phyloP scores from a whole-genome alignment of 495 filamentous ascomycete genomes.

The Lophiotrema nucula region DNA sequence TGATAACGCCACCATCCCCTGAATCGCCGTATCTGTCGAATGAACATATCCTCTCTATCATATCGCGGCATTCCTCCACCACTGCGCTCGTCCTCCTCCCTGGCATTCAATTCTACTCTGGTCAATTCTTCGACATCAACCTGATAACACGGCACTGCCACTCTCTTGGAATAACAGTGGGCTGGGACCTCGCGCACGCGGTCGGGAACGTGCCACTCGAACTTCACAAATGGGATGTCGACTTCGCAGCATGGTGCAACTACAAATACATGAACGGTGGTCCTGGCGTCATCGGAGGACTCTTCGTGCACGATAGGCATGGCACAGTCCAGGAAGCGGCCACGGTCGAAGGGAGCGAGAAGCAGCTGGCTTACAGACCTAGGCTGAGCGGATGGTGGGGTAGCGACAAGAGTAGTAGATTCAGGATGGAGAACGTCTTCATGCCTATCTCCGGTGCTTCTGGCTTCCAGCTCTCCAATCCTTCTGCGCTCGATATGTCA shows the following conservation, averaged over 20 bases:
- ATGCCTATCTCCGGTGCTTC: conserved; percentile 64
- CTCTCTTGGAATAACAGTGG: conserved; percentile 70
- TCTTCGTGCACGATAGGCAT: conserved; percentile 83
- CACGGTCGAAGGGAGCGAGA: background rate
- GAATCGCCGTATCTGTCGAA: conserved; percentile 22
- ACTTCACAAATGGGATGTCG: conserved; percentile 91
- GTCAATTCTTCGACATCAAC: conserved; percentile 83
- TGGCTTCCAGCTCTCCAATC: conserved; percentile 27
- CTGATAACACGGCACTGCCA: conserved; percentile 81
- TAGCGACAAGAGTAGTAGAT: conserved; percentile 70
- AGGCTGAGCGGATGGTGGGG: conserved; percentile 82
- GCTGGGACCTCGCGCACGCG: conserved; percentile 96
- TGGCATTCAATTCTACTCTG: conserved; percentile 93
- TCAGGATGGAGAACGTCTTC: conserved; percentile 77
- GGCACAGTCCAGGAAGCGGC: conserved; percentile 39
- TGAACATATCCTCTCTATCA: conserved; percentile 59
- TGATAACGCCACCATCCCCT: conserved; percentile 18
- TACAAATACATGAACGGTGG: conserved; percentile 97
- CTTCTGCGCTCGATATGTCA: conserved; percentile 54
- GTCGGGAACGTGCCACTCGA: conserved; percentile 82
- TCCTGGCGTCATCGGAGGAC: conserved; percentile 79
- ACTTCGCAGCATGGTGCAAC: conserved; percentile 94
- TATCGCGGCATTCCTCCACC: conserved; percentile 70
- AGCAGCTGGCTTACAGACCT: conserved; percentile 10
- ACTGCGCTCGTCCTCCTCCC: conserved; percentile 84